phyloP scores from a whole-genome alignment of 2,329 filamentous ascomycete species.

The Penicillium sp. region DNA sequence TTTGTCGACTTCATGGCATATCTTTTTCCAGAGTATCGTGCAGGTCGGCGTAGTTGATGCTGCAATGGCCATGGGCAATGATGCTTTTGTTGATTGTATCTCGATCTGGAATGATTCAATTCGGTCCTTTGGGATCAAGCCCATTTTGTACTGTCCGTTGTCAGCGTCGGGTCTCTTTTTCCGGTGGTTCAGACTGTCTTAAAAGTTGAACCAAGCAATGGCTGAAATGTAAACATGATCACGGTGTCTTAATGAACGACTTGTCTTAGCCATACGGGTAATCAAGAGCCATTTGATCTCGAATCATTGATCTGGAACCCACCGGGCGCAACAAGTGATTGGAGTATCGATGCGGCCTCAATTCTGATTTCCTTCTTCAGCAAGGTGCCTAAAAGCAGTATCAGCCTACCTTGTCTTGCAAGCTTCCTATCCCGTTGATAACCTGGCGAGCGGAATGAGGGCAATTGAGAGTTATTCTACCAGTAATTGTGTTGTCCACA shows the following conservation, averaged over 20 bases:
- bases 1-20: not conserved
- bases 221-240: not conserved
- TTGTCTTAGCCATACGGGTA: not conserved
- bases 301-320: not conserved
- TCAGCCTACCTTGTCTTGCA: not conserved
- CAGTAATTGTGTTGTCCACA: too few relatives aligned
- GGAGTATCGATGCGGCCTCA: not conserved
- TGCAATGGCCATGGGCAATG: not conserved
- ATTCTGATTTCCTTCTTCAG: not conserved
- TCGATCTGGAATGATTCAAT: not conserved
- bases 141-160: not conserved
- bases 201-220: too few relatives aligned
- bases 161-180: too few relatives aligned
- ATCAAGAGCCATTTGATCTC: not conserved
- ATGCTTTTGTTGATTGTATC: not conserved
- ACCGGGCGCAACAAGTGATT: not conserved
- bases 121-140: not conserved
- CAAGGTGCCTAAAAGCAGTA: not conserved
- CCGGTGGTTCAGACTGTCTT: not conserved
- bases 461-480: too few relatives aligned
- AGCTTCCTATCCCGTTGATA: too few relatives aligned
- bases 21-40: not conserved
- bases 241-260: not conserved
- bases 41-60: not conserved
- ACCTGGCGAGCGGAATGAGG: too few relatives aligned